These are phyloP conservation scores for Metarhizium rileyi DNA, from an alignment of 2,329 filamentous ascomycete species.

Conservation along the genomic window DNA sequence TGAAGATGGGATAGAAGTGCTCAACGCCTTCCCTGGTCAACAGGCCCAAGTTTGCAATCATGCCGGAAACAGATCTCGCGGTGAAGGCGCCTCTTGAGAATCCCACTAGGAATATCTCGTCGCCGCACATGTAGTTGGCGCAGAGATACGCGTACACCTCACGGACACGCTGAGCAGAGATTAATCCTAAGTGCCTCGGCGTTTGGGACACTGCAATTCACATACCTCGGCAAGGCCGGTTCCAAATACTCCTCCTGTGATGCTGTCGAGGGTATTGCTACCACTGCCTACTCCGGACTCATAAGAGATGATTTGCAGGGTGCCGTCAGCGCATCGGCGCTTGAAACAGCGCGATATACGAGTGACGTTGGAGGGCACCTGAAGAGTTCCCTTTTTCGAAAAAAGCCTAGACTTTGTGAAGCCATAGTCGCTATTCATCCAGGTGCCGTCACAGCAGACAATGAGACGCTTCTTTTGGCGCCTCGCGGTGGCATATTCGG, in stretches of 20 bases:
- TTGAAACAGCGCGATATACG: constrained; percentile 49
- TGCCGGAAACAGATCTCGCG: constrained; percentile 44
- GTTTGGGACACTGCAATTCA: neutral
- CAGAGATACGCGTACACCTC: constrained; percentile 55
- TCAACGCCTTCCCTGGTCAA: constrained; percentile 44
- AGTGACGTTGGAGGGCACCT: constrained; percentile 50
- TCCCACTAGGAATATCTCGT: constrained; percentile 46
- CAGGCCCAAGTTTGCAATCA: constrained; percentile 41
- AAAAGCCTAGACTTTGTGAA: constrained; percentile 30
- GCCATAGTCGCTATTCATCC: constrained; percentile 43
- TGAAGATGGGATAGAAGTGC: constrained; percentile 45
- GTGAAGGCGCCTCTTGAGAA: constrained; percentile 52
- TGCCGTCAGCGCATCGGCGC: constrained; percentile 38
- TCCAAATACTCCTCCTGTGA: constrained; percentile 47
- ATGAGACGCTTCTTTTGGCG: constrained; percentile 35
- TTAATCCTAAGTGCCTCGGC: neutral
- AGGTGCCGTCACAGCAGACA: constrained; percentile 44
- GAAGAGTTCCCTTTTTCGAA: constrained; percentile 29
- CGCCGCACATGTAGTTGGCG: constrained; percentile 49
- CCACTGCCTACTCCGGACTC: constrained; percentile 51
- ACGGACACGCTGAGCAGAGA: constrained; percentile 35
- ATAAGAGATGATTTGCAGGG: constrained; percentile 50
- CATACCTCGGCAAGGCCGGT: constrained; percentile 42
- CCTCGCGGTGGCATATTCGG: neutral
- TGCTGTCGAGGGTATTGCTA: constrained; percentile 35